phyloP scores from a whole-genome alignment of 2,329 filamentous ascomycete species.

The Camillea tinctor region DNA sequence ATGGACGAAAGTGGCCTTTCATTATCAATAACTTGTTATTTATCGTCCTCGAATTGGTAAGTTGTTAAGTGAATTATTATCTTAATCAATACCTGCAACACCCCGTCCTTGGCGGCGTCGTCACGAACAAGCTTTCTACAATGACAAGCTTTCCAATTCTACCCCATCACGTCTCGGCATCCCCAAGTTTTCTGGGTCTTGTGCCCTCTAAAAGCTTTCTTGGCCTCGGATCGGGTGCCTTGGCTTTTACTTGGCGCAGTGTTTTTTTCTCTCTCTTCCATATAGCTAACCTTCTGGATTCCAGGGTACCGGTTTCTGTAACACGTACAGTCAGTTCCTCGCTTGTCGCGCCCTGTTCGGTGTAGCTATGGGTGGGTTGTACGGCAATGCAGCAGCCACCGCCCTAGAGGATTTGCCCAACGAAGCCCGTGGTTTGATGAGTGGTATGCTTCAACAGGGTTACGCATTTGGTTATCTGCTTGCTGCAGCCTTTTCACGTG shows the following conservation, averaged over 20 bases:
- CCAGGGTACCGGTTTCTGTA: constrained; percentile 64
- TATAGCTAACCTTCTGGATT: constrained; percentile 4
- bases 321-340: constrained; percentile 69
- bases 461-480: constrained; percentile 67
- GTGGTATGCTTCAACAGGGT: constrained; percentile 73
- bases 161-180: background rate
- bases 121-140: too few species aligned
- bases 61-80: constrained; percentile 17
- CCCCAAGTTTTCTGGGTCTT: background rate
- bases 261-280: constrained; percentile 3
- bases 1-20: constrained; percentile 69
- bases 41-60: constrained; percentile 67
- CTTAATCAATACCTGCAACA: background rate
- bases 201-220: background rate
- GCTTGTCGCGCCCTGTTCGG: constrained; percentile 75
- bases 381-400: constrained; percentile 77
- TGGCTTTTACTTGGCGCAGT: constrained; percentile 29
- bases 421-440: constrained; percentile 70
- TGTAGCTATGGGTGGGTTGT: constrained; percentile 77
- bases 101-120: background rate
- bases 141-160: constrained; percentile 7
- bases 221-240: constrained; percentile 2
- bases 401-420: constrained; percentile 72
- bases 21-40: constrained; percentile 73
- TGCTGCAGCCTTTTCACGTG: constrained; percentile 58